These are phyloP conservation scores for Iris pallida DNA, from an alignment of 116 monocot species.

Conservation along the genomic window DNA sequence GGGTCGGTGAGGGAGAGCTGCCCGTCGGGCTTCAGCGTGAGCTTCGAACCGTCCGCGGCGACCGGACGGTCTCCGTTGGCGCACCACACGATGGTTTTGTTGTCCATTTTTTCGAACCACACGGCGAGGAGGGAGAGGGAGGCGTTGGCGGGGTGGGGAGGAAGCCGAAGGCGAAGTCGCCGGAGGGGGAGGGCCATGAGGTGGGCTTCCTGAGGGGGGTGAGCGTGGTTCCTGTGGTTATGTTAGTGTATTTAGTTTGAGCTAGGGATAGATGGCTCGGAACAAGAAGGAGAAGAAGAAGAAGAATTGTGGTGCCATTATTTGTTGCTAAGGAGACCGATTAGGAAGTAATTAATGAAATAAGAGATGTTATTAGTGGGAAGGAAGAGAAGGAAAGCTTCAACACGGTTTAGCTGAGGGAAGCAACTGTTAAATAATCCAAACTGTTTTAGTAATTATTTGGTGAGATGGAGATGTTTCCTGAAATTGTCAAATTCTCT, in stretches of 20 bases:
- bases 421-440: no score
- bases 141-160: conserved; percentile 3
- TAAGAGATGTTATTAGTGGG: no score
- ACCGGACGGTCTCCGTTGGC: conserved; percentile 9
- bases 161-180: conserved; percentile 41
- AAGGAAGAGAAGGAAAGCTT: no score
- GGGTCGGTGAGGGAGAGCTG: conserved; percentile 17
- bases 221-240: conserved; percentile 14
- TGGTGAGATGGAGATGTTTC: no score
- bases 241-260: background rate
- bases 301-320: no score
- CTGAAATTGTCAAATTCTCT: no score
- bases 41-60: conserved; percentile 4
- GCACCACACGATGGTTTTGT: conserved; percentile 20
- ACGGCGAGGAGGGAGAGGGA: conserved; percentile 21
- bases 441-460: no score
- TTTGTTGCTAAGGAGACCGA: no score
- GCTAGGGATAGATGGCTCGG: background rate
- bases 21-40: conserved; percentile 15
- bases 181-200: conserved; percentile 29
- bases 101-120: conserved; percentile 15
- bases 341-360: no score
- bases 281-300: no score
- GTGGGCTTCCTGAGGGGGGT: conserved; percentile 7
- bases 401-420: no score